Evolutionary conservation across 73 alveolate species (phyloP).

Genomic region (Stentor roeselii): DNA sequence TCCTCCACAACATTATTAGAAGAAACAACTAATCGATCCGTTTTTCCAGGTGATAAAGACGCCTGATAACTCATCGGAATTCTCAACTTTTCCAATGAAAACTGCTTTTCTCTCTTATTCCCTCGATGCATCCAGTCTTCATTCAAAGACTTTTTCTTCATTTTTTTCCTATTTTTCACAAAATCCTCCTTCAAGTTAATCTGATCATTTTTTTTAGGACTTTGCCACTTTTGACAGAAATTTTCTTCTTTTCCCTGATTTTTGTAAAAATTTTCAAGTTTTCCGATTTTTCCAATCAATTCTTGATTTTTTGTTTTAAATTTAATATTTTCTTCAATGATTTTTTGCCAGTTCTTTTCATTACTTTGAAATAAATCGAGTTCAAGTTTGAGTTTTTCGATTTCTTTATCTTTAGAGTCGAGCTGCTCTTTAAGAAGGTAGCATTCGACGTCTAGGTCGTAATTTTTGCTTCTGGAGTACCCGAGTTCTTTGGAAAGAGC

Average conservation of each 20-base stretch:
- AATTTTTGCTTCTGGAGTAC: background rate
- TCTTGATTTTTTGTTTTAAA: background rate
- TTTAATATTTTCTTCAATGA: background rate
- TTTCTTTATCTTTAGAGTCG: background rate
- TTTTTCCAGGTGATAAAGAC: background rate
- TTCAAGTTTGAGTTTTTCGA: background rate
- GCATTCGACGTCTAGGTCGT: background rate
- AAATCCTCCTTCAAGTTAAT: background rate
- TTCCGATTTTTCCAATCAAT: background rate
- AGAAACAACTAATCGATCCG: background rate
- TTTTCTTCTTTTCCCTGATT: background rate
- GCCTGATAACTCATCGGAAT: background rate
- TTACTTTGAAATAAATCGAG: background rate
- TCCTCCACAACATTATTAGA: background rate
- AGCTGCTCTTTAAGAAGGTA: background rate
- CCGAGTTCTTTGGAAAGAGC: background rate
- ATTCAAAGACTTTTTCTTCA: background rate
- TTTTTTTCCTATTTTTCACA: background rate
- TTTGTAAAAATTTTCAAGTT: background rate
- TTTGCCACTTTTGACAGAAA: background rate
- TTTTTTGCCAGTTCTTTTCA: background rate
- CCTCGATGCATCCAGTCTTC: background rate
- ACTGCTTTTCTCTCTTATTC: background rate
- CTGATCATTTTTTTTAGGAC: background rate
- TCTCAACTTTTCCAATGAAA: background rate